Evolutionary conservation across 2,329 filamentous ascomycete genomes (phyloP).

Genomic region (Fusarium ambrosium): DNA sequence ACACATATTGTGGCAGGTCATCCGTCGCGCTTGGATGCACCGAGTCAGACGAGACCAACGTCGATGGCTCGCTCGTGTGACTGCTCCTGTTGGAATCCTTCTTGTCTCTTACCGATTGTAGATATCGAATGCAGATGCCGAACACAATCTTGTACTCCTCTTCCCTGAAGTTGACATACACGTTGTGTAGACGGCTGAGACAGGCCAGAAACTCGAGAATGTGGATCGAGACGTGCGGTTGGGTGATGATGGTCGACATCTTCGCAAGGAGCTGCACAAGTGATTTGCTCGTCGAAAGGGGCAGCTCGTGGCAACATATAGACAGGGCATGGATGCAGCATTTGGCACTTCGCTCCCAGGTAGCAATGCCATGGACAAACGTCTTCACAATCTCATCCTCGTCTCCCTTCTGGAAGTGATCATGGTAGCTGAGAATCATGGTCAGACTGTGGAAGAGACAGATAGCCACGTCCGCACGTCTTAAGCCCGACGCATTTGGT

Average conservation of each 20-base stretch:
- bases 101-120: slow-evolving; percentile 87
- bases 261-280: slow-evolving; percentile 89
- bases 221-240: slow-evolving; percentile 90
- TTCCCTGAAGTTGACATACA: slow-evolving; percentile 90
- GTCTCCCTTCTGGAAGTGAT: slow-evolving; percentile 84
- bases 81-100: slow-evolving; percentile 63
- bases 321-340: slow-evolving; percentile 95
- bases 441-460: slow-evolving; percentile 90
- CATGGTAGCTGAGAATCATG: slow-evolving; percentile 91
- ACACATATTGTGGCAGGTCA: slow-evolving; percentile 92
- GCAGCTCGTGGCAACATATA: slow-evolving; percentile 94
- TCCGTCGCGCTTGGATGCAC: slow-evolving; percentile 62
- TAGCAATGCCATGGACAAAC: slow-evolving; percentile 87
- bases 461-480: slow-evolving; percentile 88
- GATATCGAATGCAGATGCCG: slow-evolving; percentile 92
- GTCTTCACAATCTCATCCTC: slow-evolving; percentile 90
- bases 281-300: slow-evolving; percentile 86
- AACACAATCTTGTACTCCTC: slow-evolving; percentile 96
- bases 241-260: slow-evolving; percentile 96
- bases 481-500: slow-evolving; percentile 81
- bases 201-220: slow-evolving; percentile 96
- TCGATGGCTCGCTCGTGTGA: slow-evolving; percentile 59
- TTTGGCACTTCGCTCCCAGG: slow-evolving; percentile 88
- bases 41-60: slow-evolving; percentile 42
- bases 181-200: slow-evolving; percentile 83